Conservation (phyloP, 371 early-diverging fungal species). For the Haplosporangium sp. region DNA sequence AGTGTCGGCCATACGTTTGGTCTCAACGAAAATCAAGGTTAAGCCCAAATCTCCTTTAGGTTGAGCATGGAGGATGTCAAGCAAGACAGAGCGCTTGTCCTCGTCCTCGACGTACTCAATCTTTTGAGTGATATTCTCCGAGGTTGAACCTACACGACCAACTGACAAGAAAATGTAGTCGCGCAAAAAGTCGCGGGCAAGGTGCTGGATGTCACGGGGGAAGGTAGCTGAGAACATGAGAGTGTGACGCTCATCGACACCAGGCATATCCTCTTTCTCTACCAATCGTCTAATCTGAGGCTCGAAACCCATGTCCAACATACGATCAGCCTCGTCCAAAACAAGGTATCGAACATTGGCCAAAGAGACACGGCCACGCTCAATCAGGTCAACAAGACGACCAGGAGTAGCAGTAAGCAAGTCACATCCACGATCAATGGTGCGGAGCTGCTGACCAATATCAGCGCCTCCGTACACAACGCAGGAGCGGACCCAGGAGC, state of each 20-base stretch:
- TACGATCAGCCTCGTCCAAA: slow-evolving; percentile 99
- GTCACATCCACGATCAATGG: slow-evolving; percentile 94
- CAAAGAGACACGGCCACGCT: slow-evolving; percentile 89
- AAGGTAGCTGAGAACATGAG: slow-evolving; percentile 99
- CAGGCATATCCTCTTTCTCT: slow-evolving; percentile 93
- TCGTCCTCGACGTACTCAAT: slow-evolving; percentile 88
- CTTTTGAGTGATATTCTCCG: slow-evolving; percentile 96
- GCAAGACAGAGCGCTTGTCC: slow-evolving; percentile 87
- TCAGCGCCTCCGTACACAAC: slow-evolving; percentile 99
- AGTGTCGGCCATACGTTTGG: slow-evolving; percentile 98
- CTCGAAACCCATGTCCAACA: slow-evolving; percentile 99
- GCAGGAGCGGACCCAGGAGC: slow-evolving; percentile 92
- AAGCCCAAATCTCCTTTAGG: slow-evolving; percentile 72
- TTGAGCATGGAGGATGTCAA: slow-evolving; percentile 85
- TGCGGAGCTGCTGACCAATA: slow-evolving; percentile 90
- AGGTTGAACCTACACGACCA: slow-evolving; percentile 96
- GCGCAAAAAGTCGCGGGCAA: slow-evolving; percentile 96
- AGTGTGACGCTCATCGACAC: slow-evolving; percentile 87
- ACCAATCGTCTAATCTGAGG: slow-evolving; percentile 98
- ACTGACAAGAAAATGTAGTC: slow-evolving; percentile 95
- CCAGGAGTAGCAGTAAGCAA: slow-evolving; percentile 98
- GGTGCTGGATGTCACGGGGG: slow-evolving; percentile 93
- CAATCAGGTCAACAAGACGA: slow-evolving; percentile 95
- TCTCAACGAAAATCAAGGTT: slow-evolving; percentile 98
- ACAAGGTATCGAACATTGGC: slow-evolving; percentile 88